Evolutionary conservation across 495 filamentous ascomycete species (phyloP), one percentile per base, ranked within the genome.

Genomic region (Trichoderma erinaceum): DNA sequence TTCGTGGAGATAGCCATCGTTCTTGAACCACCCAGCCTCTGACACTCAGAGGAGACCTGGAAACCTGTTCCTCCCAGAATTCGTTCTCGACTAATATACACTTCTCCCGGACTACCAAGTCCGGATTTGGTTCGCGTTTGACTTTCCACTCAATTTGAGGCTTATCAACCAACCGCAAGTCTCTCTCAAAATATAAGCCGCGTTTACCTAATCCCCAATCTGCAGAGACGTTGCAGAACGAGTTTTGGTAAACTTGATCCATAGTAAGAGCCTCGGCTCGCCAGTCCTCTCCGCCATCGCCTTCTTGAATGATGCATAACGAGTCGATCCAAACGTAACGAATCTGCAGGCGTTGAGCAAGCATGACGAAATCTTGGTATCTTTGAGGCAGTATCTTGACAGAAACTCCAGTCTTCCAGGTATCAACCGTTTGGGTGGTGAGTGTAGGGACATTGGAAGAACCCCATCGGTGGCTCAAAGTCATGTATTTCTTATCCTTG

Each of bases 11-110:
- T 6, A 52, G 18, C 48, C 48, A 52, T 7, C 48, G 48, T 18
- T 52, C 48, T 21, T 52, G 48, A 13, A 52, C 48, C n/a, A 52
- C 48, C 48, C 48, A 52, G 6, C 48, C 48, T 52, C 48, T 52
- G 18, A 21, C n/a, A 18, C 48, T 52, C 48, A 52, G n/a, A 7
- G 48, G 48, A 52, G 48, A 52, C n/a, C n/a, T 52, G n/a, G 48
- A 52, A n/a, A 52, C 18, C n/a, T 52, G 48, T 7, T 52, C 48
- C n/a, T 52, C 48, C 48, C 48, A 52, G 18, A 52, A 52, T 6
- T 52, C 48, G 48, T 52, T 52, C 48, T 52, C 48, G 13, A 52
- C 48, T 15, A 52, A 18, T n/a, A 52, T 7, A 6, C 48, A n/a
- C 6, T 18, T 18, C n/a, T 52, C 48, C 6, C 6, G 4, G n/a